These are phyloP conservation scores for Candida boidinii DNA, from an alignment of 805 yeast species.

Conservation along the genomic window DNA sequence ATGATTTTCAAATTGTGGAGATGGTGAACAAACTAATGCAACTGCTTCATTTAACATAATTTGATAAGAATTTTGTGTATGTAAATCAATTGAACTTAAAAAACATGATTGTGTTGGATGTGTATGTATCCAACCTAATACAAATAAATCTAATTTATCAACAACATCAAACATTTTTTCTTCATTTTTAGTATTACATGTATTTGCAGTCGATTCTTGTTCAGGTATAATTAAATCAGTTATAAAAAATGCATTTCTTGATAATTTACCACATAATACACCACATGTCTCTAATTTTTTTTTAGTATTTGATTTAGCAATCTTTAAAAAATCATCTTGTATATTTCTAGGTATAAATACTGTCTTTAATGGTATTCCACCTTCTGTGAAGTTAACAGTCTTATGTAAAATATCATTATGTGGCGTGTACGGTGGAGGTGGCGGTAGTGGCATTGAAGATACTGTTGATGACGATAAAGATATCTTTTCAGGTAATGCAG, in stretches of 20 bases:
- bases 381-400: conserved; percentile 38
- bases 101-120: conserved; percentile 71
- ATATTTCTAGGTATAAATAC: conserved; percentile 41
- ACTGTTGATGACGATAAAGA: conserved; percentile 1
- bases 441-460: neutral
- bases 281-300: conserved; percentile 58
- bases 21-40: conserved; percentile 60
- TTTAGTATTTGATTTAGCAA: conserved; percentile 42
- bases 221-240: conserved; percentile 56
- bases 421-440: neutral
- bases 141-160: conserved; percentile 46
- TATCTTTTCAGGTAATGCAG: too few relatives aligned
- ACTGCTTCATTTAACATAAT: conserved; percentile 63
- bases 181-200: conserved; percentile 55
- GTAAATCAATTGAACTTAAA: conserved; percentile 56
- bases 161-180: conserved; percentile 47
- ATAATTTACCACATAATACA: conserved; percentile 53
- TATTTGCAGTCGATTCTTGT: conserved; percentile 53
- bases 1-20: conserved; percentile 26
- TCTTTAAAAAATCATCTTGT: conserved; percentile 31
- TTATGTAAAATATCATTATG: conserved; percentile 23
- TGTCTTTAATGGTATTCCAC: conserved; percentile 46
- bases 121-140: conserved; percentile 71
- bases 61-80: conserved; percentile 62
- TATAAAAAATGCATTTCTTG: conserved; percentile 52